These are phyloP conservation scores for Meyerozyma athensensis DNA, from an alignment of 1,139 yeast genomes.

Conservation along the genomic window DNA sequence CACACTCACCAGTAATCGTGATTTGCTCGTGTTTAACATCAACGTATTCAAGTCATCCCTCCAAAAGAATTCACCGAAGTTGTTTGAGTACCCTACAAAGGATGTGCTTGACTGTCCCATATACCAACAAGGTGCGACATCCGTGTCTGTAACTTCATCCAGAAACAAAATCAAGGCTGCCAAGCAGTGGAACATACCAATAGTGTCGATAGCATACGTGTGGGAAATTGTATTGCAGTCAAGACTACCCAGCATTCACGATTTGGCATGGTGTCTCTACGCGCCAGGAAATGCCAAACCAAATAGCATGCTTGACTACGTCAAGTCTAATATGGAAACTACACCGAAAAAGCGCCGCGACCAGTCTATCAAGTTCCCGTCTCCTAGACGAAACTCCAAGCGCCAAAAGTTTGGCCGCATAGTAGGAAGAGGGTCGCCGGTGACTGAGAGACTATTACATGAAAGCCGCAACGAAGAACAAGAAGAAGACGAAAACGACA, in stretches of 20 bases:
- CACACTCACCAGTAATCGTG: conserved; percentile 52
- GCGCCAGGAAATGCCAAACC: conserved; percentile 34
- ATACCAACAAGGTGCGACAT: conserved; percentile 22
- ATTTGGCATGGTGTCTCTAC: conserved; percentile 49
- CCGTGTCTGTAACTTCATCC: conserved; percentile 41
- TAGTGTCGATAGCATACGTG: conserved; percentile 48
- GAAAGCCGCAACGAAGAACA: conserved; percentile 8
- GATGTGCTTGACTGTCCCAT: conserved; percentile 35
- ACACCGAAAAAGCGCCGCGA: conserved; percentile 5
- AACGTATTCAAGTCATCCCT: conserved; percentile 40
- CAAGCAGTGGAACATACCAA: conserved; percentile 51
- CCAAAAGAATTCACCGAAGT: conserved; percentile 33
- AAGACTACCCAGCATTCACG: conserved; percentile 30
- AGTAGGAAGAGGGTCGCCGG: conserved; percentile 18
- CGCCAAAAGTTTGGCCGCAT: conserved; percentile 33
- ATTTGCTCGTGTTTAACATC: conserved; percentile 60
- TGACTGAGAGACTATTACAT: conserved; percentile 12
- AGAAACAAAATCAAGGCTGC: conserved; percentile 54
- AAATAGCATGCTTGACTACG: conserved; percentile 30
- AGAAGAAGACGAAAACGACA: conserved; percentile 14
- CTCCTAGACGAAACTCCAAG: conserved; percentile 31
- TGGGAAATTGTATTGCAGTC: conserved; percentile 40
- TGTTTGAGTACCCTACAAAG: conserved; percentile 31
- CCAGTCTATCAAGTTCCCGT: conserved; percentile 28
- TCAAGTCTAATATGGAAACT: conserved; percentile 15